Conservation (phyloP, 768 basidiomycete genomes). For the Leccinum rimulosum region DNA sequence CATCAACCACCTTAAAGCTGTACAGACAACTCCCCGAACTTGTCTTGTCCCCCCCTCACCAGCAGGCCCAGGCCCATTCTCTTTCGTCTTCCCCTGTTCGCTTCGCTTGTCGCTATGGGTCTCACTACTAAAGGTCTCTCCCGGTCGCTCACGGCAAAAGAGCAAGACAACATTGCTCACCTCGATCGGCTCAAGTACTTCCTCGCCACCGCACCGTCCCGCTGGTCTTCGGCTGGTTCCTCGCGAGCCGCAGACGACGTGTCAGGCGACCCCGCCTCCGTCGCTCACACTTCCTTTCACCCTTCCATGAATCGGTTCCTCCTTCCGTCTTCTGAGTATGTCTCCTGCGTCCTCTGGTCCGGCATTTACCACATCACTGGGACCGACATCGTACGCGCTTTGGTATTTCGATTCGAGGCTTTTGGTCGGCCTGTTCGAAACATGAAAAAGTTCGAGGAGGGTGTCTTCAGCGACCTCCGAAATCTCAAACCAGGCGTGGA, state of each 20-base stretch:
- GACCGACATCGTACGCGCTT: conserved; percentile 92
- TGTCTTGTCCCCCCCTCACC: conserved; percentile 4
- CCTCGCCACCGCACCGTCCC: conserved; percentile 78
- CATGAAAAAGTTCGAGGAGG: conserved; percentile 98
- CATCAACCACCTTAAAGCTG: conserved; percentile 19
- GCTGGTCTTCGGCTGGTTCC: conserved; percentile 51
- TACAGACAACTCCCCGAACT: conserved; percentile 13
- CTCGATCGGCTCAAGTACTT: conserved; percentile 87
- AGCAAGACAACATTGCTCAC: conserved; percentile 69
- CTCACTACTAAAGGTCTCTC: conserved; percentile 28
- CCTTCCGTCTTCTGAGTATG: conserved; percentile 83
- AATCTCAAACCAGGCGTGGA: conserved; percentile 94
- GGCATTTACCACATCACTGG: conserved; percentile 93
- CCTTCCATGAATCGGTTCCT: conserved; percentile 83
- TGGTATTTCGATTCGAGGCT: conserved; percentile 92
- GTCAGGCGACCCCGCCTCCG: conserved; percentile 20
- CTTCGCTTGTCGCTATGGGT: conserved; percentile 24
- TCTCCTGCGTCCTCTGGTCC: conserved; percentile 90
- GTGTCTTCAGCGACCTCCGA: conserved; percentile 88
- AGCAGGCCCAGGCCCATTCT: conserved; percentile 1
- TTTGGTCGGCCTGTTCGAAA: conserved; percentile 89
- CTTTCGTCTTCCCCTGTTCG: neutral
- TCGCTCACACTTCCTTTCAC: conserved; percentile 54
- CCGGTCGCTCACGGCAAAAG: conserved; percentile 57
- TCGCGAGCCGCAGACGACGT: conserved; percentile 24